phyloP scores from a whole-genome alignment of 306 rosid species.

The Medicago arabica region DNA sequence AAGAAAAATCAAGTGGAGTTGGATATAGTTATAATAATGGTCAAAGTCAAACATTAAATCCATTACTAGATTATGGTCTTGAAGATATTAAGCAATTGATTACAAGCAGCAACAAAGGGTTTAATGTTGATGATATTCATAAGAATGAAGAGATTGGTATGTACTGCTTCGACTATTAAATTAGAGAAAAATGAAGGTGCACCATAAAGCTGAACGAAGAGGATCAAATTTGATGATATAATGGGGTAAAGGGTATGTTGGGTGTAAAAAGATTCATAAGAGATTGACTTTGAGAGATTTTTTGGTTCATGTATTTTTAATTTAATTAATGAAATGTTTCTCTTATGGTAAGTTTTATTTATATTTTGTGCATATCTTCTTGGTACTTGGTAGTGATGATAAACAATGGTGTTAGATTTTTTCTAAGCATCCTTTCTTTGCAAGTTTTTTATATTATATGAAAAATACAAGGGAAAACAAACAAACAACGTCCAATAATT shows the following conservation, averaged over 20 bases:
- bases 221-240: background rate
- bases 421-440: conserved; percentile 40
- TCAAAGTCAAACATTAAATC: conserved; percentile 46
- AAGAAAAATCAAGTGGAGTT: conserved; percentile 39
- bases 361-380: conserved; percentile 60
- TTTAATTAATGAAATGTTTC: conserved; percentile 52
- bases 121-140: conserved; percentile 62
- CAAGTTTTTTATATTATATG: conserved; percentile 16
- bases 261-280: conserved; percentile 43
- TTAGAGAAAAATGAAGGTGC: conserved; percentile 4
- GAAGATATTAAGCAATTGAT: conserved; percentile 74
- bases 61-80: conserved; percentile 52
- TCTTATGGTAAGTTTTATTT: conserved; percentile 52
- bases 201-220: background rate
- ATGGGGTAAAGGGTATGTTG: conserved; percentile 44
- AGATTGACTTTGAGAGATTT: conserved; percentile 35
- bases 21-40: conserved; percentile 34
- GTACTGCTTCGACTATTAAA: conserved; percentile 63
- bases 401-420: conserved; percentile 44
- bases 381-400: conserved; percentile 39
- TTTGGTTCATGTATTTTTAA: conserved; percentile 38
- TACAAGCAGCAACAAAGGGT: conserved; percentile 38
- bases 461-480: conserved; percentile 25
- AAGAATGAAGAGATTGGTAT: conserved; percentile 61
- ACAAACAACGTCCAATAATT: background rate